Conservation (phyloP, 2,329 filamentous ascomycete species). For the Beauveria scarabaeidicola region DNA sequence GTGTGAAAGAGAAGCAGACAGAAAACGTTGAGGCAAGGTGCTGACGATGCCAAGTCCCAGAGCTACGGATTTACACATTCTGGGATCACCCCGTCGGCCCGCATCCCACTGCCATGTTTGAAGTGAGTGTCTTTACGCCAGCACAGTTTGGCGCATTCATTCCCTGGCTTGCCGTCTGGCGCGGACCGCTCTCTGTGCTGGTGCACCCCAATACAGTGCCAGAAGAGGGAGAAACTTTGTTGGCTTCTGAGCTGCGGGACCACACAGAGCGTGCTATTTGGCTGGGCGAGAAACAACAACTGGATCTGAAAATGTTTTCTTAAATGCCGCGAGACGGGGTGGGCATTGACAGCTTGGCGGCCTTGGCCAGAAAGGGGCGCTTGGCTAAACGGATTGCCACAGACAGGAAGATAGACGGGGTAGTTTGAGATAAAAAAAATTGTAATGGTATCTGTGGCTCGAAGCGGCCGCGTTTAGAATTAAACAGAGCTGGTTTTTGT, state of each 20-base stretch:
- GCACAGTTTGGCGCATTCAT: slow-evolving; percentile 85
- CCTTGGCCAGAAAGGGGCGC: background rate
- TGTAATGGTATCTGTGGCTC: too few species aligned
- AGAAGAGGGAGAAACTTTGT: slow-evolving; percentile 23
- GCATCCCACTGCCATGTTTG: slow-evolving; percentile 82
- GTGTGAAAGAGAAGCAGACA: background rate
- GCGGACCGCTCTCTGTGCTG: slow-evolving; percentile 70
- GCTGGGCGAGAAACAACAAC: slow-evolving; percentile 58
- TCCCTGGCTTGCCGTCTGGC: slow-evolving; percentile 73
- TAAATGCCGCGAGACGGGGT: background rate
- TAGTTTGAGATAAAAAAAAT: too few species aligned
- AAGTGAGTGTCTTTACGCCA: slow-evolving; percentile 80
- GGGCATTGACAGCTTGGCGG: background rate
- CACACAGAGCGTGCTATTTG: slow-evolving; percentile 64
- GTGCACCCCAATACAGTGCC: slow-evolving; percentile 74
- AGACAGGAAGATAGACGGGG: background rate
- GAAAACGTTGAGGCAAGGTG: background rate
- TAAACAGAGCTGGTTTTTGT: too few species aligned
- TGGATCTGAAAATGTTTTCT: background rate
- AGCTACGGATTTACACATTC: slow-evolving; percentile 71
- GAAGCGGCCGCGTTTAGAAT: too few species aligned
- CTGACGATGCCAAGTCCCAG: slow-evolving; percentile 53
- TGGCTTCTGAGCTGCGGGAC: slow-evolving; percentile 37
- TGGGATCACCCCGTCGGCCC: slow-evolving; percentile 74
- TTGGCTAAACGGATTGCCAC: background rate